phyloP scores from a whole-genome alignment of 164 flowering plant genomes.

The Kalanchoe fedtschenkoi region DNA sequence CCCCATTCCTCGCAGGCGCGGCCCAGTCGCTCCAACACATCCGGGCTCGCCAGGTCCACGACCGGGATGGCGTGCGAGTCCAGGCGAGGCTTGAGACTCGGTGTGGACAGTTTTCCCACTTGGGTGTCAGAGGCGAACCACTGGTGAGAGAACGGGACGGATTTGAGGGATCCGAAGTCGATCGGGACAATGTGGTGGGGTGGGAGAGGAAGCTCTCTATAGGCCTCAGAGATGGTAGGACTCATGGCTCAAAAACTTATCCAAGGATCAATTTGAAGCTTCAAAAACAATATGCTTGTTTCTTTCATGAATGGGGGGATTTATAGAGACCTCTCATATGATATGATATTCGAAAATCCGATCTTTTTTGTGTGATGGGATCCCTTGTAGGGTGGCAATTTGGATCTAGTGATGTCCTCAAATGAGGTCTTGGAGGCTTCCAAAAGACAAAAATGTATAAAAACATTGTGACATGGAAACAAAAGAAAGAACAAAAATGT shows the following conservation, averaged over 20 bases:
- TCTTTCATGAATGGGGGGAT: neutral
- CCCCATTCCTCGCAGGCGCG: constrained; percentile 30
- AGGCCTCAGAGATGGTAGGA: constrained; percentile 1
- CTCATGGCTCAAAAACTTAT: neutral
- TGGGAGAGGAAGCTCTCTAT: constrained; percentile 1
- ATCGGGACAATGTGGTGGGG: constrained; percentile 1
- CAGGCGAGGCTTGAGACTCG: neutral
- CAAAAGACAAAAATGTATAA: neutral
- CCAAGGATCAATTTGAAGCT: neutral
- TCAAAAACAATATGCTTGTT: neutral
- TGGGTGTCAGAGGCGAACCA: neutral
- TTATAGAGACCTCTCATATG: constrained; percentile 1
- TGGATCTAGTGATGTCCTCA: constrained; percentile 3
- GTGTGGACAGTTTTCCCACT: too few relatives aligned
- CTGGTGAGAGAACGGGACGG: constrained; percentile 1
- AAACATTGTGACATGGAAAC: neutral
- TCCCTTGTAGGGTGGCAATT: neutral
- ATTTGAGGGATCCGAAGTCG: neutral
- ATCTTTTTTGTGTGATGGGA: neutral
- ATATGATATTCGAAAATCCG: neutral
- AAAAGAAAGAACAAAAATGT: constrained; percentile 2
- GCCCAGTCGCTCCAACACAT: constrained; percentile 12
- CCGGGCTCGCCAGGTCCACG: constrained; percentile 19
- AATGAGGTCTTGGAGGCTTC: neutral
- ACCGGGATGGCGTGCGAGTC: constrained; percentile 16